These are phyloP conservation scores for Rossbeevera mucosa DNA, from an alignment of 768 basidiomycete genomes.

Conservation along the genomic window DNA sequence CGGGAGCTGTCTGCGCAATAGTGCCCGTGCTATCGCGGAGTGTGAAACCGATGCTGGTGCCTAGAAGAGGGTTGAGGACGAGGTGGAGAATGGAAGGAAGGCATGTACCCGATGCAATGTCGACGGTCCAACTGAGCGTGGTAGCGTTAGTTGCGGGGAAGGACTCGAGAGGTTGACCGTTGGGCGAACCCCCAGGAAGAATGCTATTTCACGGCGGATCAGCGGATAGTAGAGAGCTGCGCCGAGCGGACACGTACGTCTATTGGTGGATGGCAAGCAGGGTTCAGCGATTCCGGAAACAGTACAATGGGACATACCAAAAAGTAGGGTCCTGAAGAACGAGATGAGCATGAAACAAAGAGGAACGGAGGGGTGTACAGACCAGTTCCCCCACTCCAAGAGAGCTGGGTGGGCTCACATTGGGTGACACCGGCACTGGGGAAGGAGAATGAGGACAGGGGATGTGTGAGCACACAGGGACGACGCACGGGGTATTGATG, in stretches of 20 bases:
- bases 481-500: conserved; percentile 71
- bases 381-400: conserved; percentile 57
- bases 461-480: not conserved
- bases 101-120: conserved; percentile 42
- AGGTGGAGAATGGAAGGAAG: not conserved
- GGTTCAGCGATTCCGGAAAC: not conserved
- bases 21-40: conserved; percentile 59
- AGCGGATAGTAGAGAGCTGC: not conserved
- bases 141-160: conserved; percentile 40
- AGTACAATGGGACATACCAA: conserved; percentile 45
- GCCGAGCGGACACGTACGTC: conserved; percentile 31
- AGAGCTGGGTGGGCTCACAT: conserved; percentile 54
- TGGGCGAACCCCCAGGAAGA: conserved; percentile 45
- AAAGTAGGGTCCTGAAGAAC: conserved; percentile 51
- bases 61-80: conserved; percentile 23
- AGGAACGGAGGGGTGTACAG: conserved; percentile 18
- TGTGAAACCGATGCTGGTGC: conserved; percentile 50
- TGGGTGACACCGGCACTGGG: conserved; percentile 44
- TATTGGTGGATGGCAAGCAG: conserved; percentile 16
- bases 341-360: not conserved
- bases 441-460: conserved; percentile 4
- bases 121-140: conserved; percentile 51
- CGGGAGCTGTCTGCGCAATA: conserved; percentile 44
- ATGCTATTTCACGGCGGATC: conserved; percentile 38
- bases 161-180: conserved; percentile 40